These are phyloP conservation scores for Cornus controversa DNA, from an alignment of 148 eudicot genomes.

Conservation along the genomic window DNA sequence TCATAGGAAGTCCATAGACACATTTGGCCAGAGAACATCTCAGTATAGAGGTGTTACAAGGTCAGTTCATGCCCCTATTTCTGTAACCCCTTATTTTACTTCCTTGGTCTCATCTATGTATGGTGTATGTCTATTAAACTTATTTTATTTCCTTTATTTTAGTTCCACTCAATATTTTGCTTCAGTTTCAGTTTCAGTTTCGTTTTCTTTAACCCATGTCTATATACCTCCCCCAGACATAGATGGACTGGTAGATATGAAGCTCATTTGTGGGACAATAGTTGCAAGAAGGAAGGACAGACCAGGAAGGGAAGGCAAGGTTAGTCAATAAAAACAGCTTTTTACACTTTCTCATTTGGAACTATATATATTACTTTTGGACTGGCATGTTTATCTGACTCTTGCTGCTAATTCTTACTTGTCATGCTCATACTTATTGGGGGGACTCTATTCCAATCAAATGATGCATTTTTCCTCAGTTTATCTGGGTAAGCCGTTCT, in stretches of 20 bases:
- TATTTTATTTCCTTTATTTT: too few species aligned
- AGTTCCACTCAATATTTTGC: background rate
- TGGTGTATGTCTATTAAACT: background rate
- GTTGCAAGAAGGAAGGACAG: conserved; percentile 89
- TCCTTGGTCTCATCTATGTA: too few species aligned
- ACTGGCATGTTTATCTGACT: conserved; percentile 30
- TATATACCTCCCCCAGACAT: conserved; percentile 36
- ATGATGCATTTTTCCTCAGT: conserved; percentile 41
- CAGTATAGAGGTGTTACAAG: conserved; percentile 91
- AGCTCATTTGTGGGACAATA: conserved; percentile 91
- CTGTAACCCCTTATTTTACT: background rate
- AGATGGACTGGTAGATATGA: conserved; percentile 96
- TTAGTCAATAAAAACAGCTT: conserved; percentile 28
- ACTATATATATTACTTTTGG: conserved; percentile 19
- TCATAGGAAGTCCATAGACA: conserved; percentile 64
- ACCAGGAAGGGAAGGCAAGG: conserved; percentile 97
- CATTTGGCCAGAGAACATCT: conserved; percentile 88
- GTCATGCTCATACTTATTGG: conserved; percentile 32
- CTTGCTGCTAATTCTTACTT: conserved; percentile 26
- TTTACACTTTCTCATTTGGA: background rate
- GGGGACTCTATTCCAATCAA: conserved; percentile 33
- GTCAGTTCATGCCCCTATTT: conserved; percentile 24
- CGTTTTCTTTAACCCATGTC: too few species aligned
- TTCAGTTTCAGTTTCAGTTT: too few species aligned
- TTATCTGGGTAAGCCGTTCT: conserved; percentile 75